Conservation (phyloP, 169 alveolate genomes). For the Eimeria maxima region DNA sequence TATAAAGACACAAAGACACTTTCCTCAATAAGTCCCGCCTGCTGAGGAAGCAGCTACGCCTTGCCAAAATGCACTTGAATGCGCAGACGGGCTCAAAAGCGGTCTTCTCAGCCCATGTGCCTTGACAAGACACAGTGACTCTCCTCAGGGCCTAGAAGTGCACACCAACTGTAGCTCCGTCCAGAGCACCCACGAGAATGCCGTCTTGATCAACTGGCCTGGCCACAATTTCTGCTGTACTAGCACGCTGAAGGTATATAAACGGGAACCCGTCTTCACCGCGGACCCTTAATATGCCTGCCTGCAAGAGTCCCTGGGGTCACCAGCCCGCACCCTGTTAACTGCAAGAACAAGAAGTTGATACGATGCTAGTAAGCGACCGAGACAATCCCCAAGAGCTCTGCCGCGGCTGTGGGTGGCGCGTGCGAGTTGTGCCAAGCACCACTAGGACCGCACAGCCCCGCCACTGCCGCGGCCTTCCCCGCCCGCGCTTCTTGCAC, state of each 20-base stretch:
- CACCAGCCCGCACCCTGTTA: neutral
- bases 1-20: neutral
- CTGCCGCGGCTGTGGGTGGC: conserved; percentile 80
- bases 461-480: conserved; percentile 81
- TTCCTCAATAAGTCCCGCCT: neutral
- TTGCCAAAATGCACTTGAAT: neutral
- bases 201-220: neutral
- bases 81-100: neutral
- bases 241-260: neutral
- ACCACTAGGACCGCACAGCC: conserved; percentile 76
- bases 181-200: conserved; percentile 22
- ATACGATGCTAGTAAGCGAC: neutral
- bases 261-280: neutral
- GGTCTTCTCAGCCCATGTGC: conserved; percentile 1
- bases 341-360: neutral
- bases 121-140: conserved; percentile 1
- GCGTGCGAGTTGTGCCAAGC: conserved; percentile 81
- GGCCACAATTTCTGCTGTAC: neutral
- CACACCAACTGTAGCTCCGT: neutral
- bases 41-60: neutral
- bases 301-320: conserved; percentile 30
- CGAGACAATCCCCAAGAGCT: conserved; percentile 44
- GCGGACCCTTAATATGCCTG: neutral
- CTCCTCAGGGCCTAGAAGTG: neutral
- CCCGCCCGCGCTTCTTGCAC: conserved; percentile 63